Evolutionary conservation across 2,329 filamentous ascomycete genomes (phyloP).

Genomic region (Fusarium sulawesiense): DNA sequence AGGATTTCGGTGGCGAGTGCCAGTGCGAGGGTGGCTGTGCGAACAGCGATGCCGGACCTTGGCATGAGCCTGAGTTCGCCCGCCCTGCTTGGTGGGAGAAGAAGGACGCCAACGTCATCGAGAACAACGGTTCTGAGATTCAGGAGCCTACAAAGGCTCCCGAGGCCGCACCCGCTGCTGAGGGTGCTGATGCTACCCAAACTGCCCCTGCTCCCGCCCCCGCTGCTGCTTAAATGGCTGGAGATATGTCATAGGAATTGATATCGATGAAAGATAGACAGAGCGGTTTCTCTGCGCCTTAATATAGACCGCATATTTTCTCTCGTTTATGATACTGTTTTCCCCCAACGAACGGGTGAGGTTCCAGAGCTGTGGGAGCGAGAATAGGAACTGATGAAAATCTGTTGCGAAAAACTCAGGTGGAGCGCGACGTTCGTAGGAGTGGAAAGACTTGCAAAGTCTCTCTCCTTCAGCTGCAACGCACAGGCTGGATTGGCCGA

Average conservation of each 20-base stretch:
- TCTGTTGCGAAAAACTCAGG: slow-evolving; percentile 21
- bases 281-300: slow-evolving; percentile 31
- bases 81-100: slow-evolving; percentile 73
- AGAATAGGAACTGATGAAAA: slow-evolving; percentile 26
- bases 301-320: slow-evolving; percentile 40
- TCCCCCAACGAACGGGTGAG: slow-evolving; percentile 10
- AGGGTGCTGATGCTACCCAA: slow-evolving; percentile 51
- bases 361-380: slow-evolving; percentile 24
- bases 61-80: slow-evolving; percentile 78
- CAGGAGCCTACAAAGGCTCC: slow-evolving; percentile 49
- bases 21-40: slow-evolving; percentile 84
- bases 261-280: slow-evolving; percentile 31
- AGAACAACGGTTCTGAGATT: slow-evolving; percentile 56
- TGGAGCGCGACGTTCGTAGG: slow-evolving; percentile 30
- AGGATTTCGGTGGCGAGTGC: slow-evolving; percentile 85
- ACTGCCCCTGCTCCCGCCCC: slow-evolving; percentile 46
- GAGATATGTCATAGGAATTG: slow-evolving; percentile 8
- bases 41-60: slow-evolving; percentile 90
- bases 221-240: slow-evolving; percentile 49
- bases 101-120: slow-evolving; percentile 52
- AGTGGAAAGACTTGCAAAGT: slow-evolving; percentile 8
- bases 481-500: slow-evolving; percentile 2
- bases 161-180: slow-evolving; percentile 49
- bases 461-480: slow-evolving; percentile 4
- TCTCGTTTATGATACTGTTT: slow-evolving; percentile 34